Base-by-base conservation (phyloP, 2,329 filamentous ascomycete species). In the Neofusicoccum kwambonambiense region DNA sequence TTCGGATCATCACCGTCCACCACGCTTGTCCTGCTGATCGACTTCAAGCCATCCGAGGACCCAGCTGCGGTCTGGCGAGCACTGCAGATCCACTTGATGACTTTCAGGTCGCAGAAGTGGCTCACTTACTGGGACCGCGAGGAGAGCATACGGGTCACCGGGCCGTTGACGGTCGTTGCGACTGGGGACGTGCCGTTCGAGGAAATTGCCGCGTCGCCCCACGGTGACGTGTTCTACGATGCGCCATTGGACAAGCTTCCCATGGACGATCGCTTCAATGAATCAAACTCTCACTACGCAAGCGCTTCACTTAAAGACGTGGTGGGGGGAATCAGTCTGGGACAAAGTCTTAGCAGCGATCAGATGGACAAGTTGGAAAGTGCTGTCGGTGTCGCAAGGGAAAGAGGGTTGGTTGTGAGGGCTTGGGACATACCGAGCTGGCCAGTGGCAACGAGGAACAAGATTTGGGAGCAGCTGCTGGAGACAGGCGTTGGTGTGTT, bases 401-500 rank as follows among this genome's bases (percentile, higher is more conserved):
- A 41, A 13, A 19, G n/a, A 19, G 86, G 86, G 0, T 74, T 89
- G 54, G 83, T 84, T 69, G 82, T 81, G 4, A 75, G 87, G 63
- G 89, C 88, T 70, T 89, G 87, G 87, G 83, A 84, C 27, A 75
- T 84, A 9, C 87, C 87, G 0, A 73, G 73, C 15, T 88, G 86
- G 86, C 86, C 87, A 1, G 70, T 84, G 6, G 77, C 78, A 17
- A 70, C 83, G 44, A 78, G 86, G 54, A 84, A 88, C 70, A 78
- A 79, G 57, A 76, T 89, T 8, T 89, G 87, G 86, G 77, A 81
- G 61, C 75, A 81, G 1, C 70, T 89, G 39, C 71, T 85, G 11
- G 73, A 79, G n/a, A 84, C 87, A 68, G 86, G 85, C 0, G 83
- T 86, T 3, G 86, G 88, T 71, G 74, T 88, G 50, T 70, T 90